phyloP scores from a whole-genome alignment of 148 eudicot genomes.

The Simmondsia chinensis region DNA sequence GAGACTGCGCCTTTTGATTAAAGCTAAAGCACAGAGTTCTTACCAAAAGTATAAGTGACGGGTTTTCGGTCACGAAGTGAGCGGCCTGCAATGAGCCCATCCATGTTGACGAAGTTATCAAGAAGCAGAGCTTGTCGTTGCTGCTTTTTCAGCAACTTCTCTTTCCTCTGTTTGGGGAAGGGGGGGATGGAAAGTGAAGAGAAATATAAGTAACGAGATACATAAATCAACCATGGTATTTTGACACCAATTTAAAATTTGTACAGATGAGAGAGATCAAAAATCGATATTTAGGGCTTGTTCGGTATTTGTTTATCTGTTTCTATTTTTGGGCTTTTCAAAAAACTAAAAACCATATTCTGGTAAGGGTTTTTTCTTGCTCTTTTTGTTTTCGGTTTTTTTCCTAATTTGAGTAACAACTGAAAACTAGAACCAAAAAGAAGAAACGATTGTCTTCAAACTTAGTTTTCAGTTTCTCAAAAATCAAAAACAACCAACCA shows the following conservation, averaged over 20 bases:
- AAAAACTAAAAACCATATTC: too few relatives aligned
- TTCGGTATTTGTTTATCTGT: too few relatives aligned
- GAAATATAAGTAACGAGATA: neutral
- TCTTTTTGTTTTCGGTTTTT: too few relatives aligned
- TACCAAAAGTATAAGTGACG: constrained; percentile 95
- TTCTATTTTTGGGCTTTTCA: too few relatives aligned
- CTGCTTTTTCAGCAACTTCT: constrained; percentile 80
- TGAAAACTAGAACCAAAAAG: too few relatives aligned
- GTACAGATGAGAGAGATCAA: neutral
- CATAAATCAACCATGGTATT: neutral
- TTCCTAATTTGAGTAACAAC: too few relatives aligned
- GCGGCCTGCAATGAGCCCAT: constrained; percentile 78
- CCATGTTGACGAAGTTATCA: constrained; percentile 52
- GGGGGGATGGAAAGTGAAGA: neutral
- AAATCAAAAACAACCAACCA: too few relatives aligned
- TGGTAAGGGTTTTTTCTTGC: too few relatives aligned
- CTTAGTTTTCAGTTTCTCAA: too few relatives aligned
- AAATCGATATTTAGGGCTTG: too few relatives aligned
- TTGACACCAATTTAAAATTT: neutral
- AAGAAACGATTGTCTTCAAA: too few relatives aligned
- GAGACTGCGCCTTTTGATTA: too few relatives aligned
- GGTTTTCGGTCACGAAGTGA: constrained; percentile 93
- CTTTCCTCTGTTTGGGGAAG: constrained; percentile 48
- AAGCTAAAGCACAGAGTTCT: constrained; percentile 3
- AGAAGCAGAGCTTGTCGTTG: constrained; percentile 91